Base-by-base conservation (phyloP, 805 yeast genomes). In the Candida berthetii region DNA sequence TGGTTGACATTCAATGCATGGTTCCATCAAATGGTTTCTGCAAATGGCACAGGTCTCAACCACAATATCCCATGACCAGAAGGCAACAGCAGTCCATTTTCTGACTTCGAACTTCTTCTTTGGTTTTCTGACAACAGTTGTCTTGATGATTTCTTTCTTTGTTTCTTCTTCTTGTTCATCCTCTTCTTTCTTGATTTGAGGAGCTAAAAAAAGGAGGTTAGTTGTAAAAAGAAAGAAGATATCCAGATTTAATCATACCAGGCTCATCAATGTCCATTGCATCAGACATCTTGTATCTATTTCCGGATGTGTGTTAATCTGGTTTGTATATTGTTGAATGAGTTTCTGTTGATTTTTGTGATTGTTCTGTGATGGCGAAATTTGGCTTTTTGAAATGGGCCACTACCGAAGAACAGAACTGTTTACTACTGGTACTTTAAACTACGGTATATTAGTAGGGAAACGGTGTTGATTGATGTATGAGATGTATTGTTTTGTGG, bases 71-170 rank as follows among this genome's bases (percentile, higher is more conserved):
- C 99, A 93, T 1, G 97, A 88, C 99, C 99, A 93, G 60, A 93
- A 88, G n/a, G 98, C 98, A 38, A 93, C 99, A 0, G 98, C 98
- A 13, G 96, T 89, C 98, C 99, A 91, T 69, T 90, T 93, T 60
- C 88, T 86, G 33, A 93, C 90, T 60, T 91, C 97, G 54, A 93
- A 90, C 53, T 86, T 74, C 61, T 83, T 85, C 67, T 83, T 79
- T 46, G 61, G 60, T 44, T 56, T 39, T 38, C 52, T 58, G 31
- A 46, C 36, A 11, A 47, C 44, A 40, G 39, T 18, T 29, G 39
- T 34, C 31, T 43, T 37, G 34, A 43, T 18, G 19, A 35, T 37
- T 39, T 44, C 47, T 42, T 45, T 47, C 42, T 41, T 34, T 27
- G 33, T 33, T 20, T 20, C 38, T 28, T 42, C 20, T 33, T 37